Evolutionary conservation across 257 asterid genomes (phyloP).

Genomic region (Solanum okadae): DNA sequence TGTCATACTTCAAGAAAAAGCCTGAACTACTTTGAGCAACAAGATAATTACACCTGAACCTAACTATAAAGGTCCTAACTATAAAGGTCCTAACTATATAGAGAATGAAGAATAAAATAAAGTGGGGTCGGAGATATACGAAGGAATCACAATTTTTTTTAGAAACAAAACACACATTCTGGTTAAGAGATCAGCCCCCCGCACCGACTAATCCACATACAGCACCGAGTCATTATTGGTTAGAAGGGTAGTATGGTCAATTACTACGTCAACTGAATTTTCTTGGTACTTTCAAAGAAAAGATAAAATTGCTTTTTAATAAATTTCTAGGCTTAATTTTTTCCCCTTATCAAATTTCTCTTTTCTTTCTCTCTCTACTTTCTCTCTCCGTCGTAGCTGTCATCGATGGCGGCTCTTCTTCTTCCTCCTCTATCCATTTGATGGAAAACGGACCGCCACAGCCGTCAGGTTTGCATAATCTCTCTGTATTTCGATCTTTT

Average conservation of each 20-base stretch:
- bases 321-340: neutral
- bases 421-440: neutral
- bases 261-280: neutral
- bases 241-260: neutral
- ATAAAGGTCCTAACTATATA: no score
- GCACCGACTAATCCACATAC: no score
- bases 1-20: no score
- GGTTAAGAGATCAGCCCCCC: no score
- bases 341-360: neutral
- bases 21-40: no score
- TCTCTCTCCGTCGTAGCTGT: neutral
- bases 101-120: no score
- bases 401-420: neutral
- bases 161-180: no score
- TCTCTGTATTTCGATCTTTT: neutral
- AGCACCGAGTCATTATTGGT: neutral
- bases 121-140: no score
- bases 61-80: no score
- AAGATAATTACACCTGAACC: no score
- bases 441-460: neutral
- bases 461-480: neutral
- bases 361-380: neutral
- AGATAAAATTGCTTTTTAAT: neutral
- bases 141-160: no score
- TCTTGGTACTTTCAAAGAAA: neutral